Evolutionary conservation across 148 eudicot species (phyloP).

Genomic region (Pouteria glomerata): DNA sequence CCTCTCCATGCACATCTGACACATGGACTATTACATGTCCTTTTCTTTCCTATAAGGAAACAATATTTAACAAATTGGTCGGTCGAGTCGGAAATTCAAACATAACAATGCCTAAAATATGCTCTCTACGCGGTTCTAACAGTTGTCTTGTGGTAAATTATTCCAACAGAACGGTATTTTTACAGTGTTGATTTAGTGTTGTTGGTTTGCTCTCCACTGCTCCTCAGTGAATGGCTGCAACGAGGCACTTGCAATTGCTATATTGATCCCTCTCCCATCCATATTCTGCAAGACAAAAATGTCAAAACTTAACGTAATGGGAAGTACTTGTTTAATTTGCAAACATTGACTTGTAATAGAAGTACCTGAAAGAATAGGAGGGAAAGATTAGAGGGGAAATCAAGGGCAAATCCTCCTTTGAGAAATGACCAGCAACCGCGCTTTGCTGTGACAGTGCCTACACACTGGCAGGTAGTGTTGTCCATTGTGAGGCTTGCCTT

Average conservation of each 20-base stretch:
- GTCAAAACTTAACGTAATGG: too few species aligned
- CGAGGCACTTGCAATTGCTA: conserved; percentile 51
- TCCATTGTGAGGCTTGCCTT: conserved; percentile 35
- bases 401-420: conserved; percentile 68
- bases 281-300: conserved; percentile 26
- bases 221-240: conserved; percentile 65
- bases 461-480: conserved; percentile 27
- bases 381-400: conserved; percentile 36
- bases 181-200: conserved; percentile 44
- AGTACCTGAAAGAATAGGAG: conserved; percentile 49
- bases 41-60: conserved; percentile 48
- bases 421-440: conserved; percentile 79
- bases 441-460: conserved; percentile 57
- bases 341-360: not conserved
- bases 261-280: conserved; percentile 28
- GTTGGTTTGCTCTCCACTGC: conserved; percentile 68
- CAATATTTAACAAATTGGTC: not conserved
- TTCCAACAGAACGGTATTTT: too few species aligned
- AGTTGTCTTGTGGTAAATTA: too few species aligned
- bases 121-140: too few species aligned
- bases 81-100: not conserved
- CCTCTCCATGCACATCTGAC: conserved; percentile 45
- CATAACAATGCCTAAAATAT: too few species aligned
- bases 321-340: not conserved
- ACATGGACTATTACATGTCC: conserved; percentile 59